Base-by-base conservation (phyloP, 768 basidiomycete species). In the Panaeolus papilionaceus region DNA sequence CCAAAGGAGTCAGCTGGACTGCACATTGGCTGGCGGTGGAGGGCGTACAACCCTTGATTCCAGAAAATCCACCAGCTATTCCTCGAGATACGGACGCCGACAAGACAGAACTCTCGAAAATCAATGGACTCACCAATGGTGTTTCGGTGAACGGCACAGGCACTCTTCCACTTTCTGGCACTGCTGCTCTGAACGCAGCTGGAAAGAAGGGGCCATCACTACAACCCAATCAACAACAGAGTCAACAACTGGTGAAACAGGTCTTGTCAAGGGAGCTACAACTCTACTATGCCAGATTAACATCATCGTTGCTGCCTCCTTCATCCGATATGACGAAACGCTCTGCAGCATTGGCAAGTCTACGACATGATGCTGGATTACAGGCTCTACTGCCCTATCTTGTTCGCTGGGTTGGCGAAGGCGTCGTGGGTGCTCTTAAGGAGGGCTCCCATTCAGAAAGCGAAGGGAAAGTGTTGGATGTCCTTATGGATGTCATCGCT, bases 21-120 rank as follows among this genome's bases (percentile, higher is more conserved):
- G 96, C 98, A 2, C 98, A 99, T 76, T 99, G 98, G 98, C 85
- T 99, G 38, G 96, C 96, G 0, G 95, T 99, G 44, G 98, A 99
- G 73, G 98, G 98, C 28, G 93, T 99, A 12, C 98, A 99, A 74
- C 96, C 97, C 0, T 86, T 95, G n/a, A 93, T 97, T 62, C 94
- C 94, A 12, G 95, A 98, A 76, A 99, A 99, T 76, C 96, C 96
- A 0, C 92, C 94, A n/a, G 89, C 91, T 1, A 82, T 92, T 51
- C 89, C 91, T 0, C 82, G 86, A 71, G 89, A 90, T 65, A 72
- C 77, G 28, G 75, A 76, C 42, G 70, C 75, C 7, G 74, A 73
- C 38, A 70, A 75, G 78, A 33, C 75, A 66, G 63, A 77, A 39
- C 66, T 72, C n/a, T 61, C 69, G 14, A 74, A 75, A 42, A 61